Evolutionary conservation across 2,329 filamentous ascomycete species (phyloP), one percentile per base, ranked within the genome.

Genomic region (Stachybotrys echinatus): DNA sequence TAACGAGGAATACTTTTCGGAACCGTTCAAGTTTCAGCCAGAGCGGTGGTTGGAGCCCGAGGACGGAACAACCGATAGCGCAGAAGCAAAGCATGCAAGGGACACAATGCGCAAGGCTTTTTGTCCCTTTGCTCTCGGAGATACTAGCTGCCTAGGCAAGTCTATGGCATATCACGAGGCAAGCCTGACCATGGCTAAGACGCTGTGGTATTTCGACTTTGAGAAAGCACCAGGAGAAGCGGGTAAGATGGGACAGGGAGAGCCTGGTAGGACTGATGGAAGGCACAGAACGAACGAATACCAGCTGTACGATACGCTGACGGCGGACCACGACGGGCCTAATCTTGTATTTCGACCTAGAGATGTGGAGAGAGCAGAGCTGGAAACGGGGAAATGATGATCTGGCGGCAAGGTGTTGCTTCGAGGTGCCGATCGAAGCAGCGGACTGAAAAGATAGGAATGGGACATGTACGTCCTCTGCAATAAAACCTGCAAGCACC

Each of bases 121-220:
- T 42, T 37, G 34, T 17, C 50, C 50, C 5, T 52, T 52, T 22
- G 45, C 37, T 3, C 10, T 37, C 12, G 50, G 50, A n/a, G 37
- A 42, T 7, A 22, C 50, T 6, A 22, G 18, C 17, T 54, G 52
- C 37, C 46, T 47, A 3, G 52, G 50, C n/a, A 54, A 50, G 34
- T 20, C 43, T 6, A 42, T 54, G 48, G 52, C 52, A 1, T 54
- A 46, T 14, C 23, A 50, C 12, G 52, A 52, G 39, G 42, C 47
- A 19, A 50, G 38, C 6, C 39, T 54, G 2, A 34, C 42, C 4
- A 34, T 52, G n/a, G 52, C 52, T 10, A 50, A 39, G 27, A 50
- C 52, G 1, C 14, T 51, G 5, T 53, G 47, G 49, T 45, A 47
- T 23, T 52, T 52, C 40, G 52, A 54, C 23, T 51, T 54, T 27